Base-by-base conservation (phyloP, 345 rosid genomes). In the Brassica napus region DNA sequence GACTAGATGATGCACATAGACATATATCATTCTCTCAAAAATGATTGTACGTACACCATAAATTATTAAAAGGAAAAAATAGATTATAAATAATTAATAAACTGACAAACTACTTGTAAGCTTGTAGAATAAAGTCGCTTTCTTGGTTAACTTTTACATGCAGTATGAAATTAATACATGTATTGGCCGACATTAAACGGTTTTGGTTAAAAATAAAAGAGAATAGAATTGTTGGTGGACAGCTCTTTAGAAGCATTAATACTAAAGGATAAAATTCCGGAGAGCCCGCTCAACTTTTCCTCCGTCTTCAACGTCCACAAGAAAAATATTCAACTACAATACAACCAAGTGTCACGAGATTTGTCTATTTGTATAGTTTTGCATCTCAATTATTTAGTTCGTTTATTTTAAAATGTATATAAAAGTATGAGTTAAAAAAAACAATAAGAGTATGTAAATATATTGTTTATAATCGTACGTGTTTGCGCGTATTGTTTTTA, bases 321-420 rank as follows among this genome's bases (percentile, higher is more conserved):
- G 75, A 75, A 74, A 49, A 52, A 60, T 54, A 39, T 14, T 64
- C 61, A 81, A 84, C 93, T 83, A 89, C 85, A 85, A 82, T 84
- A 92, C 93, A 92, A 89, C 37, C 1, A 15, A 86, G 88, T 77
- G 88, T 92, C 97, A 92, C 97, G 97, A 81, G 97, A 83, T 69
- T 49, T 77, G 79, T 78, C 79, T 88, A 77, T 69, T 44, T 76
- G 42, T 73, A 74, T 84, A 65, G 69, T 66, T 79, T 79, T 69
- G 67, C 72, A 69, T 30, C 72, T 64, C 79, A 16, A 80, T 75
- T 75, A 69, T 80, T 80, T 16, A 35, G 70, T 73, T 73, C 77
- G 10, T 54, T 44, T 54, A 60, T 7, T 59, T 71, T n/a, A 3
- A 64, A 26, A 49, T 35, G 67, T 18, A 59, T 23, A 37, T 70